Conservation (phyloP, 306 rosid genomes). For the Psophocarpus tetragonolobus region DNA sequence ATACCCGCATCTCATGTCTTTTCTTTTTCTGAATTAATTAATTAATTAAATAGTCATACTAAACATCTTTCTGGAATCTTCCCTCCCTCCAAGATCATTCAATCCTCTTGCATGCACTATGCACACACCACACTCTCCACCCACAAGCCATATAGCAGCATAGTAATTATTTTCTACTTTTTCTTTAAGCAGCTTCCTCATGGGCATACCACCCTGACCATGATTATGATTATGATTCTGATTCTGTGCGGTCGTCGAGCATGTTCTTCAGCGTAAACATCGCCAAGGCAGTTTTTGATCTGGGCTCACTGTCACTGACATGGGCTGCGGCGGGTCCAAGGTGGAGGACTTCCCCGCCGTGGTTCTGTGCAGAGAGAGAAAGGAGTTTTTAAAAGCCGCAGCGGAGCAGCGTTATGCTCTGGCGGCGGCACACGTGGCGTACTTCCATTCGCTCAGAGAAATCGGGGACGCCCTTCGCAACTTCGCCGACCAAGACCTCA, state of each 20-base stretch:
- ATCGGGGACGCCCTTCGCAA: conserved; percentile 77
- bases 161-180: no score
- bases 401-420: conserved; percentile 81
- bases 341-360: conserved; percentile 83
- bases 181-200: no score
- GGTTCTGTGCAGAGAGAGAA: conserved; percentile 74
- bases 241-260: background rate
- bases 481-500: conserved; percentile 81
- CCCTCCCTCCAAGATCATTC: conserved; percentile 23
- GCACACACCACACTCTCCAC: no score
- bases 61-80: background rate
- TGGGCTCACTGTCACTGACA: conserved; percentile 15
- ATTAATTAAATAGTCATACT: background rate
- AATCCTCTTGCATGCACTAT: conserved; percentile 29
- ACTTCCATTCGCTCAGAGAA: conserved; percentile 72
- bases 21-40: background rate
- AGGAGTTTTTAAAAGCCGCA: conserved; percentile 69
- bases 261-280: background rate
- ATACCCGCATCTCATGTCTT: conserved; percentile 27
- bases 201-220: no score
- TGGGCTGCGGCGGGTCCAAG: conserved; percentile 97
- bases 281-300: background rate
- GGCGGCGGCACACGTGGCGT: conserved; percentile 87
- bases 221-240: no score
- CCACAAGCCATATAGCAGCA: no score